Conservation (phyloP, 768 basidiomycete genomes). For the Amanita jacksonii region DNA sequence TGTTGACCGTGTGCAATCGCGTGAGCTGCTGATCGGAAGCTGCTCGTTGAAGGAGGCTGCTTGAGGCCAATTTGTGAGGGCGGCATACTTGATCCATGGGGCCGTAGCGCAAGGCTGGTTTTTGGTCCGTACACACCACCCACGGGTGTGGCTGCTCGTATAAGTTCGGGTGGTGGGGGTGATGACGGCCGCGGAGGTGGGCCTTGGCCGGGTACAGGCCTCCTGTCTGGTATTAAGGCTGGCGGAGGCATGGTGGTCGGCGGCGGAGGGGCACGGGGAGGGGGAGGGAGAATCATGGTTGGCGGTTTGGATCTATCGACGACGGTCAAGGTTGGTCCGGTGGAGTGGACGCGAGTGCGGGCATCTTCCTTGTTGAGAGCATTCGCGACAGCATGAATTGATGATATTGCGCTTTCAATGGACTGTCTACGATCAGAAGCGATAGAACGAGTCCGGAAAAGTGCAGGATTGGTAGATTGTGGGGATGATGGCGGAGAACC, state of each 20-base stretch:
- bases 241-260: slow-evolving; percentile 67
- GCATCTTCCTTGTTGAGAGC: slow-evolving; percentile 24
- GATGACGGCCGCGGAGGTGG: slow-evolving; percentile 87
- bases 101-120: slow-evolving; percentile 45
- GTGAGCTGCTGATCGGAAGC: slow-evolving; percentile 69
- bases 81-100: slow-evolving; percentile 70
- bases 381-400: slow-evolving; percentile 25
- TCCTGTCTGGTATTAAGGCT: slow-evolving; percentile 63
- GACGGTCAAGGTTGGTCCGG: slow-evolving; percentile 32
- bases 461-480: slow-evolving; percentile 34
- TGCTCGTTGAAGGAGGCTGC: slow-evolving; percentile 69
- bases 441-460: slow-evolving; percentile 42
- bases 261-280: slow-evolving; percentile 68
- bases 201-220: slow-evolving; percentile 38
- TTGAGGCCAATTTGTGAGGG: slow-evolving; percentile 57
- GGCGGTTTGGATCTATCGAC: slow-evolving; percentile 79
- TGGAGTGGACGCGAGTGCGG: slow-evolving; percentile 59
- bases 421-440: slow-evolving; percentile 59
- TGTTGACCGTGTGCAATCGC: slow-evolving; percentile 41
- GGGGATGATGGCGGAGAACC: slow-evolving; percentile 27
- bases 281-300: slow-evolving; percentile 76
- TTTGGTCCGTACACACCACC: slow-evolving; percentile 49
- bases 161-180: slow-evolving; percentile 86
- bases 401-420: slow-evolving; percentile 59
- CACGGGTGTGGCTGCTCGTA: slow-evolving; percentile 80